Evolutionary conservation across 768 basidiomycete species (phyloP), one percentile per base, ranked within the genome.

Genomic region (Kwoniella newhampshirensis): DNA sequence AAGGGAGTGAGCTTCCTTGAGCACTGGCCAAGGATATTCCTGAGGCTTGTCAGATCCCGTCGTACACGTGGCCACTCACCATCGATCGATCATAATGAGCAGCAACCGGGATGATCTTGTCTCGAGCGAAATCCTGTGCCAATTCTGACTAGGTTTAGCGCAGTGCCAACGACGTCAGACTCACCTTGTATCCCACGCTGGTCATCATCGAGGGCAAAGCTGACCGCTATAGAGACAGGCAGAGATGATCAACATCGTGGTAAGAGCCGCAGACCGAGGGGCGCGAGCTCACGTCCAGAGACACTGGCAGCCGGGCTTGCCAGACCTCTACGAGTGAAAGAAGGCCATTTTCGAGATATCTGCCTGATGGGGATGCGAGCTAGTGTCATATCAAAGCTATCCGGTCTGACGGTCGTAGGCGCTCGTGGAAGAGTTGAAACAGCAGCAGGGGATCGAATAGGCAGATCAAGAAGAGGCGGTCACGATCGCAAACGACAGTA

Each of bases 61-160:
- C 27, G 8, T 15, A 25, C 23, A 26, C 11, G 21, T 7, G 8
- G 20, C 11, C n/a, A 58, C 60, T 36, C 36, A 69, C 70, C 77
- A 77, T 77, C 2, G 73, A 66, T 28, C 74, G 65, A 54, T 79
- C 78, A 50, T 76, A 71, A 51, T 78, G 70, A 1, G 77, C 75
- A 8, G 78, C 78, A 4, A 68, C 68, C 1, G 78, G 78, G 27
- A 74, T 58, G 45, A 79, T 74, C 26, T 64, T 44, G 23, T 75
- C 75, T 6, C 62, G 39, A 0, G 69, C 40, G 50, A 77, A 77
- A 36, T 56, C 55, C 17, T 57, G 54, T 0, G 75, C 76, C 13
- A 77, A 56, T 11, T 77, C 71, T 75, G 51, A 8, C n/a, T n/a
- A n/a, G n/a, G n/a, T n/a, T n/a, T n/a, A n/a, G n/a, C n/a, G n/a